Conservation (phyloP, 176 grass and related monocot genomes). For the Dendrocalamus sinicus region DNA sequence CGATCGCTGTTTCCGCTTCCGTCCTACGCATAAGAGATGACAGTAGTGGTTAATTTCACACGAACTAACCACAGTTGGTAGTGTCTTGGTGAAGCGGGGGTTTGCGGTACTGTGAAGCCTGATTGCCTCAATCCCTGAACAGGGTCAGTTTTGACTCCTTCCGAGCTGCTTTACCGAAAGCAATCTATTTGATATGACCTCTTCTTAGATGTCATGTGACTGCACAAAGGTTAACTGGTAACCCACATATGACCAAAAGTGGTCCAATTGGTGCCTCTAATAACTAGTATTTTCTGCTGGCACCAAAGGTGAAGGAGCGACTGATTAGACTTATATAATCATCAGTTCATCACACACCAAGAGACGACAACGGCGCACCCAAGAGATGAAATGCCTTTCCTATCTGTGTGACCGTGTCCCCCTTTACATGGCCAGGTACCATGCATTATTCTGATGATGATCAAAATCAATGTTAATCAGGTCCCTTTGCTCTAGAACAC, state of each 20-base stretch:
- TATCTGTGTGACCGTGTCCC: not conserved
- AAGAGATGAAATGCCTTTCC: slow-evolving; percentile 4
- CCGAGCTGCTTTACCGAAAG: not conserved
- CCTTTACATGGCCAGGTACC: slow-evolving; percentile 28
- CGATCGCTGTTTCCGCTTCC: not conserved
- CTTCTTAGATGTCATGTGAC: slow-evolving; percentile 3
- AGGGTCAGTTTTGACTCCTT: not conserved
- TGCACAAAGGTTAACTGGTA: not conserved
- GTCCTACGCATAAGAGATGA: not conserved
- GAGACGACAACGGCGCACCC: not conserved
- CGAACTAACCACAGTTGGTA: not conserved
- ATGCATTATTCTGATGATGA: not conserved
- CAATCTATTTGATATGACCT: not conserved
- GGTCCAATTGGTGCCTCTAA: not conserved
- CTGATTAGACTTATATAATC: slow-evolving; percentile 7
- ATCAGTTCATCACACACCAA: slow-evolving; percentile 21
- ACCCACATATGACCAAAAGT: not conserved
- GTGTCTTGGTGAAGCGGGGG: not conserved
- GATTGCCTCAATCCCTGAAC: not conserved
- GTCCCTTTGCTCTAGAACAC: slow-evolving; percentile 14
- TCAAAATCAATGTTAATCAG: not conserved
- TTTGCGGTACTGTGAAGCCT: not conserved
- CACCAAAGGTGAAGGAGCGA: slow-evolving; percentile 14
- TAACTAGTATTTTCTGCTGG: not conserved
- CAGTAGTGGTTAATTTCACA: not conserved